Evolutionary conservation across 768 basidiomycete species (phyloP).

Genomic region (Leucosporidium yakuticum): DNA sequence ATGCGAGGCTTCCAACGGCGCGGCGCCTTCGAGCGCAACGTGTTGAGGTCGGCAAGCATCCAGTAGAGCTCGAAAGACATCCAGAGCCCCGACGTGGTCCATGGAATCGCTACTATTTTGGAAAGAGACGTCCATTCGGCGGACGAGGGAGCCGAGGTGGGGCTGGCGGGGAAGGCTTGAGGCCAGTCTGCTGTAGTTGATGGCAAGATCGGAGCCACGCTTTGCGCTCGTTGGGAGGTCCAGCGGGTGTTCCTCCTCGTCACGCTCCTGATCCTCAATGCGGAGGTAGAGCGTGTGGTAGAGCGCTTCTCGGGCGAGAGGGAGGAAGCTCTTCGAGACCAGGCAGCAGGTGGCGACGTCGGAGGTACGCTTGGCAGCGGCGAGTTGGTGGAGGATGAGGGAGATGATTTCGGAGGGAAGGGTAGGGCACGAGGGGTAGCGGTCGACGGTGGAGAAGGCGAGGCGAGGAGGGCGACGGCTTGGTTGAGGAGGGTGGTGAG

Average conservation of each 20-base stretch:
- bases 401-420: too few relatives aligned
- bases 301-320: neutral
- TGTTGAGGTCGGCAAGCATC: neutral
- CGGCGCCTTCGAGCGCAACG: neutral
- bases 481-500: too few relatives aligned
- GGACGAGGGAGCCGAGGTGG: neutral
- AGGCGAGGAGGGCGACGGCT: too few relatives aligned
- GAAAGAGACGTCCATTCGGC: neutral
- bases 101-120: too few relatives aligned
- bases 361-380: too few relatives aligned
- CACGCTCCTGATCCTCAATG: too few relatives aligned
- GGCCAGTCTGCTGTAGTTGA: neutral
- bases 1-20: too few relatives aligned
- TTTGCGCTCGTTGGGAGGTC: neutral
- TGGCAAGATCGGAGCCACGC: neutral
- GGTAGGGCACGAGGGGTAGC: too few relatives aligned
- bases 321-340: neutral
- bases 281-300: neutral
- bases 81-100: too few relatives aligned
- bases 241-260: neutral
- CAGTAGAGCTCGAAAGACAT: neutral
- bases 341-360: neutral
- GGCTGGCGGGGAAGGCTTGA: neutral
- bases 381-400: too few relatives aligned
- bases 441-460: too few relatives aligned